phyloP scores from a whole-genome alignment of 805 yeast species.

The Lachancea sp. region DNA sequence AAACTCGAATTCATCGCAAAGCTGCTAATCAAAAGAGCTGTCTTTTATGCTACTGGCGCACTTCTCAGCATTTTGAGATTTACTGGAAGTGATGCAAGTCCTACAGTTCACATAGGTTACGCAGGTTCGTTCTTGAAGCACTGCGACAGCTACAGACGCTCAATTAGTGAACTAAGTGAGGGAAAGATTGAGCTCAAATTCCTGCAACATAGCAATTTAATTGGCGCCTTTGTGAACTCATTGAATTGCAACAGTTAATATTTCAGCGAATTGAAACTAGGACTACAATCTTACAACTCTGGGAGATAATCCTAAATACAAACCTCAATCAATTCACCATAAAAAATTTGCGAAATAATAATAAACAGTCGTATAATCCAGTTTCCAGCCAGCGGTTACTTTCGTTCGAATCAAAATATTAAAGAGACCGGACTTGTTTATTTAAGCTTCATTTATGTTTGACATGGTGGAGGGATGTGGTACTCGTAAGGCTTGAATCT shows the following conservation, averaged over 20 bases:
- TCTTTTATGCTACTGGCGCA: constrained; percentile 21
- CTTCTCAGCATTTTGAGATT: constrained; percentile 14
- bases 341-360: neutral
- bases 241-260: neutral
- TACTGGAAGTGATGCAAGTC: neutral
- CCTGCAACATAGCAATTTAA: constrained; percentile 23
- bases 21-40: constrained; percentile 22
- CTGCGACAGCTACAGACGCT: constrained; percentile 16
- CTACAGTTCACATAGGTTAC: constrained; percentile 21
- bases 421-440: neutral
- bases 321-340: no score
- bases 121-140: constrained; percentile 27
- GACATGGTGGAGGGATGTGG: neutral
- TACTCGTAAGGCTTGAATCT: neutral
- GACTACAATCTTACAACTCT: neutral
- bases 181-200: constrained; percentile 15
- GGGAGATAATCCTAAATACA: no score
- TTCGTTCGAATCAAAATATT: neutral
- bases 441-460: neutral
- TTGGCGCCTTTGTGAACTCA: constrained; percentile 22
- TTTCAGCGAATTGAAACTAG: neutral
- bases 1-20: constrained; percentile 11
- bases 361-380: neutral
- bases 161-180: constrained; percentile 13
- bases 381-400: neutral